These are phyloP conservation scores for Monotropa hypopitys DNA, from an alignment of 179 eudicot species.

Conservation along the genomic window DNA sequence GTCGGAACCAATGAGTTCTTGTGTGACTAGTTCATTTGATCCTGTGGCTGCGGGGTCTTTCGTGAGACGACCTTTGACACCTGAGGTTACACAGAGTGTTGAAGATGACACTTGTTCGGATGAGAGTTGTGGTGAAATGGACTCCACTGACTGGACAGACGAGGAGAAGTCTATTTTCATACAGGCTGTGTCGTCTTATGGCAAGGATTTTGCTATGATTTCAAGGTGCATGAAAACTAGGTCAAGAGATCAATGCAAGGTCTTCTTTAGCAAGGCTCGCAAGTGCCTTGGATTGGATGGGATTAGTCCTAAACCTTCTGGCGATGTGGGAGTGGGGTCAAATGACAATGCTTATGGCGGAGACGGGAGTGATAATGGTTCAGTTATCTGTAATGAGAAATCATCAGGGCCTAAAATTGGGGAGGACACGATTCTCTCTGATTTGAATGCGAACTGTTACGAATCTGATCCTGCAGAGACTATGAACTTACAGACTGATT, in stretches of 20 bases:
- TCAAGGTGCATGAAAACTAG: constrained; percentile 62
- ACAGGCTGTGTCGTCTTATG: constrained; percentile 58
- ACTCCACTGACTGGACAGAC: constrained; percentile 77
- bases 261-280: constrained; percentile 76
- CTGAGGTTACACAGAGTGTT: constrained; percentile 43
- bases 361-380: constrained; percentile 43
- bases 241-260: constrained; percentile 68
- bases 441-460: constrained; percentile 17
- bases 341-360: constrained; percentile 45
- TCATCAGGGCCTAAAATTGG: constrained; percentile 41
- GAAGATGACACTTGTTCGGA: constrained; percentile 76
- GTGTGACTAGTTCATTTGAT: constrained; percentile 75
- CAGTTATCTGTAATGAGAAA: constrained; percentile 38
- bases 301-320: constrained; percentile 22
- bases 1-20: constrained; percentile 91
- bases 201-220: constrained; percentile 68
- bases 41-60: constrained; percentile 37
- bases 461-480: constrained; percentile 25
- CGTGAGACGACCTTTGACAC: constrained; percentile 35
- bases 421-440: constrained; percentile 29
- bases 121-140: constrained; percentile 84
- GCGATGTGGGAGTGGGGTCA: constrained; percentile 14
- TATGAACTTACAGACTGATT: constrained; percentile 18
- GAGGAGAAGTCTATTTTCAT: constrained; percentile 72
- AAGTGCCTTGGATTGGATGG: constrained; percentile 70